phyloP scores from a whole-genome alignment of 2,329 filamentous ascomycete species.

The Orbilia oligospora region DNA sequence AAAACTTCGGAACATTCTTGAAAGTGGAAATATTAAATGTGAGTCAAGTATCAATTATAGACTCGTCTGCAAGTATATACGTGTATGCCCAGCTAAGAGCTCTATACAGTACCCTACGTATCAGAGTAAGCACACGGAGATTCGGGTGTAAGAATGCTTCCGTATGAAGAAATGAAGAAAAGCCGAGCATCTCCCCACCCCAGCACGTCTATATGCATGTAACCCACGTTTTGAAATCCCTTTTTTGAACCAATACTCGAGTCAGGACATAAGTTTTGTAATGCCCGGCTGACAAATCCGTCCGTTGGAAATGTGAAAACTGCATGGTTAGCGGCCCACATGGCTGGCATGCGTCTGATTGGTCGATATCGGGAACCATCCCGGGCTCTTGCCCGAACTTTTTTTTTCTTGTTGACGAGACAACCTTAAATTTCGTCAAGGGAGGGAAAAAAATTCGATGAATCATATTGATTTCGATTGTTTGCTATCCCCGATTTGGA shows the following conservation, averaged over 20 bases:
- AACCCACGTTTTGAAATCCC: constrained; percentile 25
- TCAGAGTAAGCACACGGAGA: background rate
- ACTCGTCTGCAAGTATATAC: background rate
- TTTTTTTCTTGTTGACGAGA: constrained; percentile 4
- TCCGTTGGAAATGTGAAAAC: constrained; percentile 5
- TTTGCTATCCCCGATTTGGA: constrained; percentile 11
- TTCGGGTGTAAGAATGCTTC: constrained; percentile 21
- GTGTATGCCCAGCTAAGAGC: too few species aligned
- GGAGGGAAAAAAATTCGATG: constrained; percentile 29
- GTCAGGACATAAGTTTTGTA: constrained; percentile 46
- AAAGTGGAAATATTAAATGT: background rate
- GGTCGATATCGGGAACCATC: constrained; percentile 12
- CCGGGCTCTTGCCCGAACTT: constrained; percentile 24
- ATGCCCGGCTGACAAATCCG: constrained; percentile 50
- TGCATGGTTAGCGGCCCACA: constrained; percentile 14
- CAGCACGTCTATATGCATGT: constrained; percentile 25
- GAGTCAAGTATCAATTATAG: constrained; percentile 5
- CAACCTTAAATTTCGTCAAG: constrained; percentile 46
- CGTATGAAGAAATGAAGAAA: background rate
- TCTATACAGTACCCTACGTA: background rate
- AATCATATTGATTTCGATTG: constrained; percentile 38
- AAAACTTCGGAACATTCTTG: background rate
- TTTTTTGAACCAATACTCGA: constrained; percentile 21
- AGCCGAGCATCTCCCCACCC: constrained; percentile 34
- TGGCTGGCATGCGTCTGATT: constrained; percentile 23